Base-by-base conservation (phyloP, 2,329 filamentous ascomycete genomes). In the Dichotomopilus funicola region DNA sequence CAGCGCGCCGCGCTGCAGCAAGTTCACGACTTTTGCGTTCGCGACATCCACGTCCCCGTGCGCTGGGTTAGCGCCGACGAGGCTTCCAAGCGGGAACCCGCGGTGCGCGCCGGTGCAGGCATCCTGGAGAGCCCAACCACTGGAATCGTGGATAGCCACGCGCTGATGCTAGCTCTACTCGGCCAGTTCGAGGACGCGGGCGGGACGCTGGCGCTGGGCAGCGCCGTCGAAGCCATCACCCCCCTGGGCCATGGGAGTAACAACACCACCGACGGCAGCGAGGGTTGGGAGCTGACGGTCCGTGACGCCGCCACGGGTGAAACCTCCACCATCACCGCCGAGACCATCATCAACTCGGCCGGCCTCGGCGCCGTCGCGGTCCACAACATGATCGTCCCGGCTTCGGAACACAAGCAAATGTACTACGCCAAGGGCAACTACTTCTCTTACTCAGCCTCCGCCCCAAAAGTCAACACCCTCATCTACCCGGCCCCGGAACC, bases 381-480 rank as follows among this genome's bases (percentile, higher is more conserved):
- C 45, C 86, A 87, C 66, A 99, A 97, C 73, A 86, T 91, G 80
- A 81, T 97, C 40, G 77, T 89, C 0, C 83, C 86, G 0, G 63
- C 73, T 0, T 70, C 73, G 0, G 72, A 79, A 5, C 83, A 83
- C 50, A 74, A 75, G 41, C 79, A 71, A 31, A 80, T 90, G 5
- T 88, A 82, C 75, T 97, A 87, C 72, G 92, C 92, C 57, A 99
- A 99, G 74, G 94, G 94, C 0, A 92, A 89, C 58, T 99, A 99
- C 75, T 97, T 95, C 73, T 88, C 86, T 35, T 97, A 96, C 73
- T 72, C 79, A 0, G 75, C 82, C 1, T 81, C 85, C 0, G 66
- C 67, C 1, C 91, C 90, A 0, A 68, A 65, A 35, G 83, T 91
- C 9, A 75, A 72, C 1, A 89, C 87, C 0, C 81, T 99, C 27